Conservation (phyloP, 2,329 filamentous ascomycete genomes). For the Aspergillus neotritici region DNA sequence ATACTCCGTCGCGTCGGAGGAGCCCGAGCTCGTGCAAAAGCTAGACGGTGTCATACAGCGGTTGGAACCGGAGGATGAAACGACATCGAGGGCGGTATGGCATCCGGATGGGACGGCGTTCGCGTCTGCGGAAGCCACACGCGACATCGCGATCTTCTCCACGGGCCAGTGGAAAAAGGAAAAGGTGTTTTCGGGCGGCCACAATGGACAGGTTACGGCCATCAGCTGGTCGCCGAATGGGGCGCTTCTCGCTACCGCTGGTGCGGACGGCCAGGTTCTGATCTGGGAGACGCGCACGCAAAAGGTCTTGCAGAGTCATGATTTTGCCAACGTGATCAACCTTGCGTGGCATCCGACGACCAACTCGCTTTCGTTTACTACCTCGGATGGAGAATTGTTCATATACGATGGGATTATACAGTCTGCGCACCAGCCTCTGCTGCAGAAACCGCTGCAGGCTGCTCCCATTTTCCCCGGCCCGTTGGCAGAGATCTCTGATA, state of each 20-base stretch:
- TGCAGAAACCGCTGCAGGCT: slow-evolving; percentile 57
- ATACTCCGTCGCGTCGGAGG: slow-evolving; percentile 72
- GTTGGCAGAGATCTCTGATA: slow-evolving; percentile 62
- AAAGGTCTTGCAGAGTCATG: slow-evolving; percentile 68
- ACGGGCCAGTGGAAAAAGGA: slow-evolving; percentile 85
- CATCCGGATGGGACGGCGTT: slow-evolving; percentile 93
- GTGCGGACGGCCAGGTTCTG: slow-evolving; percentile 44
- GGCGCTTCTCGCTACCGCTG: slow-evolving; percentile 66
- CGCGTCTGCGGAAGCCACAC: slow-evolving; percentile 72
- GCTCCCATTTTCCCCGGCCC: slow-evolving; percentile 84
- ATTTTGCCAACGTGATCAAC: slow-evolving; percentile 78
- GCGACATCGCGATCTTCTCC: slow-evolving; percentile 83
- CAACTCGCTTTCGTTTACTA: slow-evolving; percentile 88
- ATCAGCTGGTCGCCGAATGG: slow-evolving; percentile 94
- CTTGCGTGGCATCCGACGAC: slow-evolving; percentile 85
- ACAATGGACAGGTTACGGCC: slow-evolving; percentile 78
- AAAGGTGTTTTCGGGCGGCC: slow-evolving; percentile 69
- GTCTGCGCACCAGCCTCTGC: slow-evolving; percentile 43
- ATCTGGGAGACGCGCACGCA: slow-evolving; percentile 91
- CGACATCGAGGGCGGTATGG: slow-evolving; percentile 72
- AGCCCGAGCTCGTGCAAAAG: slow-evolving; percentile 75
- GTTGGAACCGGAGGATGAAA: slow-evolving; percentile 70
- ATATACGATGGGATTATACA: slow-evolving; percentile 64
- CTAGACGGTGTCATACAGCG: slow-evolving; percentile 79
- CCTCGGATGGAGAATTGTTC: slow-evolving; percentile 85